Conservation (phyloP, 2,329 filamentous ascomycete species). For the Periconia sp. region DNA sequence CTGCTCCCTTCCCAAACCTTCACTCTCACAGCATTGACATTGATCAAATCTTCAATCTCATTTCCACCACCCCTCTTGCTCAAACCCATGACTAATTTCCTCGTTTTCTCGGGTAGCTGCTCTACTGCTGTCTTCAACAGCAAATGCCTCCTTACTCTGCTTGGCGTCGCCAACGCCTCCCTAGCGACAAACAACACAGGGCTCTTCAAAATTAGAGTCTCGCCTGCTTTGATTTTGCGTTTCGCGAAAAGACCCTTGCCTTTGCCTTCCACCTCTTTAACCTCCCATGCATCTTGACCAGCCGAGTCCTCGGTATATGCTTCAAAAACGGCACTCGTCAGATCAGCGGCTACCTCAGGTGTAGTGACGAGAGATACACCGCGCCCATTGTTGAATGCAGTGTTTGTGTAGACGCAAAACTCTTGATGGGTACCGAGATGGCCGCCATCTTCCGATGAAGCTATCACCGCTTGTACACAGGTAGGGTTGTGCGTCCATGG, state of each 20-base stretch:
- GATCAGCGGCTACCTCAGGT: conserved; percentile 28
- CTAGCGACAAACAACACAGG: conserved; percentile 30
- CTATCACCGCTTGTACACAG: conserved; percentile 24
- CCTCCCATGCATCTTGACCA: conserved; percentile 21
- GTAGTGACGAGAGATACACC: conserved; percentile 38
- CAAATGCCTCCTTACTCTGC: conserved; percentile 10
- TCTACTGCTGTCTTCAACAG: conserved; percentile 26
- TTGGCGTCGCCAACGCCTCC: conserved; percentile 15
- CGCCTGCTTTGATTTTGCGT: conserved; percentile 25
- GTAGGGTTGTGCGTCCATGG: conserved; percentile 37
- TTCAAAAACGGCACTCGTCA: conserved; percentile 22
- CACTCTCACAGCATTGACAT: conserved; percentile 30
- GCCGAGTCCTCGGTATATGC: conserved; percentile 17
- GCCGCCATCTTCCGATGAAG: conserved; percentile 10
- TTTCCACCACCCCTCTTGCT: conserved; percentile 24
- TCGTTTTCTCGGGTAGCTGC: conserved; percentile 30
- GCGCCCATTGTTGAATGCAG: conserved; percentile 28
- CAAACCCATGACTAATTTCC: conserved; percentile 17
- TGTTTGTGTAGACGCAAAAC: conserved; percentile 37
- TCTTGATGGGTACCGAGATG: conserved; percentile 11
- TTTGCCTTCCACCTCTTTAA: conserved; percentile 24
- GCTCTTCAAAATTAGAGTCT: conserved; percentile 29
- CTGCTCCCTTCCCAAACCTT: conserved; percentile 25
- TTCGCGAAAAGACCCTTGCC: conserved; percentile 36
- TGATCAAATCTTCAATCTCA: conserved; percentile 25